Evolutionary conservation across 2,329 filamentous ascomycete genomes (phyloP).

Genomic region (Colletotrichum spinosum): DNA sequence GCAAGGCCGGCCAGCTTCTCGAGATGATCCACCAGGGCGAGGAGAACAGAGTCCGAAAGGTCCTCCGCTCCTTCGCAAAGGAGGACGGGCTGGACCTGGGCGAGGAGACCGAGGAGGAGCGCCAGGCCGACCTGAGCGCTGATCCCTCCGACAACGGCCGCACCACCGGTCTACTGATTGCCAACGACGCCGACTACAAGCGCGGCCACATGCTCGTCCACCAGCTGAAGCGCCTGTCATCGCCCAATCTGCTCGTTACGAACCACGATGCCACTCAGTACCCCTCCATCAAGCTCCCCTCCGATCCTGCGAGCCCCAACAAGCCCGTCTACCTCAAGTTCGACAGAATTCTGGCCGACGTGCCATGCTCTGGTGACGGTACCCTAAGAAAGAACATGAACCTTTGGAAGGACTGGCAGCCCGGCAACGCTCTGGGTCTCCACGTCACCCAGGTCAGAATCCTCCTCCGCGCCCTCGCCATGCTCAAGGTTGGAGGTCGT

Average conservation of each 20-base stretch:
- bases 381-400: conserved; percentile 93
- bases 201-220: conserved; percentile 97
- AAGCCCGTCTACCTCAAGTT: conserved; percentile 88
- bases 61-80: conserved; percentile 71
- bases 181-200: conserved; percentile 97
- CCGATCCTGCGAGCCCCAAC: conserved; percentile 63
- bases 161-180: conserved; percentile 90
- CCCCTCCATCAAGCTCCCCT: conserved; percentile 87
- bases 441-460: conserved; percentile 91
- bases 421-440: conserved; percentile 86
- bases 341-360: conserved; percentile 94
- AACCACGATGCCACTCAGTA: conserved; percentile 98
- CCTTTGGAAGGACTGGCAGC: conserved; percentile 95
- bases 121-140: conserved; percentile 64
- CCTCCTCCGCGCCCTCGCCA: conserved; percentile 89
- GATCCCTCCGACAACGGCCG: conserved; percentile 82
- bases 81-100: conserved; percentile 68
- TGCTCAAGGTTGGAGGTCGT: conserved; percentile 93
- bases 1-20: conserved; percentile 94
- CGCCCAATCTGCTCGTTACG: conserved; percentile 94
- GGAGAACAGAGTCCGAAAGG: conserved; percentile 83
- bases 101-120: conserved; percentile 59
- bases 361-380: conserved; percentile 96
- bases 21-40: conserved; percentile 95
- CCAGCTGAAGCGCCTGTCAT: conserved; percentile 96